Base-by-base conservation (phyloP, 2,329 filamentous ascomycete genomes). In the Alternaria brassicae region DNA sequence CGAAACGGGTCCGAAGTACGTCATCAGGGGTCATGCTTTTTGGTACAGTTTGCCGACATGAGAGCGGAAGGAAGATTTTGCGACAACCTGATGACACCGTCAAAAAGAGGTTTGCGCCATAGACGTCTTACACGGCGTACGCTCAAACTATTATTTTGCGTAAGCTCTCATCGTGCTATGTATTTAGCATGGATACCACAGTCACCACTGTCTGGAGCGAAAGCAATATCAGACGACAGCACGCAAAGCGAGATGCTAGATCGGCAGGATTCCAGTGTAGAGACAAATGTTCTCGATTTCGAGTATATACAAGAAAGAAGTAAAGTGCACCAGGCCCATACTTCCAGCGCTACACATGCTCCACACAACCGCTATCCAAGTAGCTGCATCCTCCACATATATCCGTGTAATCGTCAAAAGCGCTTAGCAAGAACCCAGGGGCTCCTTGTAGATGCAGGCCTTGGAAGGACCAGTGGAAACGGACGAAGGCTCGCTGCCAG, bases 401-500 rank as follows among this genome's bases (percentile, higher is more conserved):
- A 41, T 42, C 2, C 2, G 27, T 37, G 17, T 36, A n/a, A 2
- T 48, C 3, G 19, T 12, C 15, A 3, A 48, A 32, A 21, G 28
- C n/a, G 21, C 56, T 48, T 72, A 74, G 64, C 72, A 74, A 54
- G 68, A 42, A 30, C 54, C 36, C 21, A 74, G 44, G 15, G 28
- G 19, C 15, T 56, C 59, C 8, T 56, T 62, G 61, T 64, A 72
- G 15, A 56, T 58, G 61, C 72, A 74, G n/a, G 62, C 58, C 48
- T 79, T 79, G 44, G 65, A 69, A 32, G 69, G 66, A 8, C 73
- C 73, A 30, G 62, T 71, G 40, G 61, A 64, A 25, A 71, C 59
- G 17, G 62, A 65, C 58, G 62, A 56, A 17, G 73, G 73, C 69
- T 75, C 73, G 30, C 60, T 66, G 21, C 71, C 72, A 19, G 69